Conservation (phyloP, 2,329 filamentous ascomycete genomes). For the Ilyonectria robusta region DNA sequence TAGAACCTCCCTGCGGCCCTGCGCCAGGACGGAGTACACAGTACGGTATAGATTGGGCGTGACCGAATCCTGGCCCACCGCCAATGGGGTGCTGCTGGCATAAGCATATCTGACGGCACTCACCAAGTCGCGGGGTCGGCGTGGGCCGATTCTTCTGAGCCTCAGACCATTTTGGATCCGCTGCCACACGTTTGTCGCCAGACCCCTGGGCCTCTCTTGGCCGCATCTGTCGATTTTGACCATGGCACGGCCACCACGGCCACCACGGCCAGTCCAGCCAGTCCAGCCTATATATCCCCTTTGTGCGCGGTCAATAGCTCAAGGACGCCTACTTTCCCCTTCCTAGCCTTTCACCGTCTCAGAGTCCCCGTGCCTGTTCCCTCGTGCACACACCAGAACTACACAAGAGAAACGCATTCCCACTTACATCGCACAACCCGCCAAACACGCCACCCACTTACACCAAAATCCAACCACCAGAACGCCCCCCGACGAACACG, state of each 20-base stretch:
- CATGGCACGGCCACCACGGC: slow-evolving; percentile 22
- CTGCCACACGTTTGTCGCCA: slow-evolving; percentile 53
- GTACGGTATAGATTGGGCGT: slow-evolving; percentile 26
- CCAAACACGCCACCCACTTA: background rate
- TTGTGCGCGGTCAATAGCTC: slow-evolving; percentile 40
- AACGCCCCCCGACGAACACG: background rate
- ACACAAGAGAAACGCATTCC: background rate
- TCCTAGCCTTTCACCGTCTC: slow-evolving; percentile 35
- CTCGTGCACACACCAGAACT: background rate
- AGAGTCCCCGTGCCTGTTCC: slow-evolving; percentile 6
- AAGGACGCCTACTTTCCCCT: slow-evolving; percentile 32
- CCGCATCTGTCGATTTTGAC: slow-evolving; percentile 51
- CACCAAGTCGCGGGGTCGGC: slow-evolving; percentile 49
- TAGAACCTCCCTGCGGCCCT: background rate
- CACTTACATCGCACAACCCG: background rate
- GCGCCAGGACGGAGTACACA: background rate
- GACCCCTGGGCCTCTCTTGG: slow-evolving; percentile 48
- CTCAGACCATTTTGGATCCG: slow-evolving; percentile 55
- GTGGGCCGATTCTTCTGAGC: slow-evolving; percentile 54
- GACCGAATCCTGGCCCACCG: slow-evolving; percentile 25
- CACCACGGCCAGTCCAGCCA: slow-evolving; percentile 17
- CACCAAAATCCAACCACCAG: background rate
- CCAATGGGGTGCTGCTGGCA: slow-evolving; percentile 42
- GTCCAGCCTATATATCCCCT: slow-evolving; percentile 47
- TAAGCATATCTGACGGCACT: slow-evolving; percentile 49